Base-by-base conservation (phyloP, 179 eudicot species). In the Beta corolliflora region DNA sequence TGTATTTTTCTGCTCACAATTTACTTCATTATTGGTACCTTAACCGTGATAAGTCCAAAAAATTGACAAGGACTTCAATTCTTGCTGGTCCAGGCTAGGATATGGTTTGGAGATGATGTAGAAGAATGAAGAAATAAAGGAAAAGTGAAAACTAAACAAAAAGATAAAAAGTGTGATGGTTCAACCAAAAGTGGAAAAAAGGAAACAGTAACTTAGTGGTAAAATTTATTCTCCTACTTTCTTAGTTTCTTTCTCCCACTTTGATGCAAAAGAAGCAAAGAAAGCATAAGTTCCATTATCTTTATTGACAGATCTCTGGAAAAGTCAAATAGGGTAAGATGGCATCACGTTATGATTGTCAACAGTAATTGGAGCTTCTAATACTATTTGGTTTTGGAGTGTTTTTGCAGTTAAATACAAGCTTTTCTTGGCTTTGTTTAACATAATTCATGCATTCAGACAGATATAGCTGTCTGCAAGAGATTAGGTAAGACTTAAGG, bases 261-360 rank as follows among this genome's bases (percentile, higher is more conserved):
- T 55, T 25, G 16, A 59, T 29, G 69, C 61, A 66, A 60, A 82
- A 81, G 65, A 13, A 21, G 79, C 44, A 56, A 80, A 81, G 74
- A 66, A 74, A 74, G 73, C 55, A 74, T 64, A 53, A 75, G 63
- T 66, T 14, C 18, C 56, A 74, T 0, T 15, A 7, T 21, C 9
- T 5, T 19, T 18, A 58, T 45, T 21, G 76, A 5, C 58, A 76
- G 70, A 63, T 16, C 50, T 59, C 63, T 76, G 63, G n/a, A 52
- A 64, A 71, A 23, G 70, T 71, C 79, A 48, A 77, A 14, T 15
- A 5, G n/a, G 59, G 63, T 46, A 46, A 75, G 79, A 45, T 76
- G 79, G 67, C 58, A 4, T 64, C 69, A 69, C 13, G 56, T 81
- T 81, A n/a, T 36, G 75, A 66, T 67, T 55, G 16, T 52, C n/a